A percentile compares a stretch with the other conserved stretches of the same genome.
phyloP scores from a whole-genome alignment of 2,329 filamentous ascomycete species.

The Dryadomyces sulphureus region DNA sequence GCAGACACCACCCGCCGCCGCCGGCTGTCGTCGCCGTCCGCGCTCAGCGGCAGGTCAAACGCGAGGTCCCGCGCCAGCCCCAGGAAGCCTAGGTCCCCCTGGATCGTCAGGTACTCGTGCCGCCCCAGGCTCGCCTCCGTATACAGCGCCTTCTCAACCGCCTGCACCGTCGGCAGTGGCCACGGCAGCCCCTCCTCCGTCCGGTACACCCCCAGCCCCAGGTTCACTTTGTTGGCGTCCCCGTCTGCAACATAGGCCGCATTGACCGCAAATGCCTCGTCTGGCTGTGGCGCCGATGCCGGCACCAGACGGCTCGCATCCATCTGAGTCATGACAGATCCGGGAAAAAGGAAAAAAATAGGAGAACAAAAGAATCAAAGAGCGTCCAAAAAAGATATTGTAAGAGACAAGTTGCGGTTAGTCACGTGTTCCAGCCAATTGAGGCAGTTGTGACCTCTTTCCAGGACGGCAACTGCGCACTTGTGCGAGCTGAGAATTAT shows the following conservation, averaged over 20 bases:
- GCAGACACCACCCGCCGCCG: conserved; percentile 70
- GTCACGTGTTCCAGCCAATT: too few species aligned
- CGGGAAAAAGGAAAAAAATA: too few species aligned
- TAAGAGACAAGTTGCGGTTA: too few species aligned
- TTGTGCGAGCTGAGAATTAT: too few species aligned
- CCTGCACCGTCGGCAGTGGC: conserved; percentile 84
- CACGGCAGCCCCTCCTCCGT: conserved; percentile 93
- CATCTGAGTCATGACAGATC: not conserved
- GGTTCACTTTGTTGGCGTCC: conserved; percentile 68
- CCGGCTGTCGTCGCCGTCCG: conserved; percentile 25
- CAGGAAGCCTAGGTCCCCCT: conserved; percentile 72
- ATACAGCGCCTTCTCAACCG: conserved; percentile 3
- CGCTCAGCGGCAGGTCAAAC: conserved; percentile 63
- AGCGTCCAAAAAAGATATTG: too few species aligned
- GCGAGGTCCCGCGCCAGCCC: conserved; percentile 81
- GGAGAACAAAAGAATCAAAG: too few species aligned
- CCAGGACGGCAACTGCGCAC: too few species aligned
- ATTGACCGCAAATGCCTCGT: conserved; percentile 60
- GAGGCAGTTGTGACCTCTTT: too few species aligned
- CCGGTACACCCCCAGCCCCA: conserved; percentile 84
- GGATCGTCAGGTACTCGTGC: conserved; percentile 95
- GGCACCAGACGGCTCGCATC: not conserved
- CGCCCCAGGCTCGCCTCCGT: conserved; percentile 5
- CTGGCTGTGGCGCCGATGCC: not conserved
- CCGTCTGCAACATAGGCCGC: conserved; percentile 70